Conservation (phyloP, 2,329 filamentous ascomycete species). For the Microascus cirrosus region DNA sequence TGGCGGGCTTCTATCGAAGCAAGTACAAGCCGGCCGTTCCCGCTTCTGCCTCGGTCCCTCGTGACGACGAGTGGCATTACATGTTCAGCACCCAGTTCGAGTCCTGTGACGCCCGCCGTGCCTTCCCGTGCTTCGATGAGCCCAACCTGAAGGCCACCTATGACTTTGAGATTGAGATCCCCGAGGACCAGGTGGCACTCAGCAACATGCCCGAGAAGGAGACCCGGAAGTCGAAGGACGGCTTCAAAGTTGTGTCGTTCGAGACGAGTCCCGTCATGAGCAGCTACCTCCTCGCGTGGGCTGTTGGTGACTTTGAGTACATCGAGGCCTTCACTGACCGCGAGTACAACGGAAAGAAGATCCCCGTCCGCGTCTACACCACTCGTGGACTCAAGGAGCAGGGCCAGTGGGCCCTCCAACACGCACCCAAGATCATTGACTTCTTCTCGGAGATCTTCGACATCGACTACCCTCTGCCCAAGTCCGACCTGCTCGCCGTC, state of each 20-base stretch:
- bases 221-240: conserved; percentile 44
- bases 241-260: conserved; percentile 66
- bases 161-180: conserved; percentile 85
- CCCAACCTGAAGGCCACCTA: conserved; percentile 95
- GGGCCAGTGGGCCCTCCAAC: conserved; percentile 78
- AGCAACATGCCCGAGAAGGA: conserved; percentile 92
- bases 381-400: conserved; percentile 91
- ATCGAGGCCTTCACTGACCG: conserved; percentile 84
- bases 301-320: conserved; percentile 93
- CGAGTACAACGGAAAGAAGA: conserved; percentile 79
- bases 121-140: conserved; percentile 97
- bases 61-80: conserved; percentile 53
- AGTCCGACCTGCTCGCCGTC: conserved; percentile 81
- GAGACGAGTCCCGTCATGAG: conserved; percentile 84
- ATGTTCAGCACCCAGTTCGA: conserved; percentile 98
- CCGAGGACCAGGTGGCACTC: conserved; percentile 75
- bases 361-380: conserved; percentile 93
- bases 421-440: conserved; percentile 87
- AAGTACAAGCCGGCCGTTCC: conserved; percentile 77
- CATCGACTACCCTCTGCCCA: conserved; percentile 87
- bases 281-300: conserved; percentile 86
- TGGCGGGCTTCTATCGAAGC: conserved; percentile 89
- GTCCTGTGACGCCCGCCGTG: conserved; percentile 84
- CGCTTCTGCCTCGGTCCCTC: conserved; percentile 66
- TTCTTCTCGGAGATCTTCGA: conserved; percentile 93